phyloP scores from a whole-genome alignment of 2,329 filamentous ascomycete genomes.

The Allantophomopsis lycopodina region DNA sequence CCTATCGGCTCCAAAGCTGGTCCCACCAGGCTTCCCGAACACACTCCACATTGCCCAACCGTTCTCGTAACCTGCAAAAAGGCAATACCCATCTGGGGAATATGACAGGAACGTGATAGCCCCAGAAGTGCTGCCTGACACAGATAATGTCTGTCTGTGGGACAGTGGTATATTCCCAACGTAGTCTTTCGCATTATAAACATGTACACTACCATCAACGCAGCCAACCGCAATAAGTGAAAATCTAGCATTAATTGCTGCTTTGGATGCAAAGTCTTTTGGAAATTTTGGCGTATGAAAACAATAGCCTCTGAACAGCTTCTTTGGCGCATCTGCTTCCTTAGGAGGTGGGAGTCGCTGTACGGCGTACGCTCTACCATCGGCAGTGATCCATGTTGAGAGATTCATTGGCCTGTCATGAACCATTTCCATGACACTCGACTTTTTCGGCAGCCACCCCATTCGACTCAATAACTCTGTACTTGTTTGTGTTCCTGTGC shows the following conservation, averaged over 20 bases:
- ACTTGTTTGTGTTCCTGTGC: constrained; percentile 67
- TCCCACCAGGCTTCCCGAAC: constrained; percentile 80
- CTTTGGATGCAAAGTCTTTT: constrained; percentile 50
- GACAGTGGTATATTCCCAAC: constrained; percentile 83
- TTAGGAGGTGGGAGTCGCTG: constrained; percentile 46
- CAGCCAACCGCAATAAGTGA: constrained; percentile 85
- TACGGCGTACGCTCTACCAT: constrained; percentile 82
- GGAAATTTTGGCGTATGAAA: constrained; percentile 63
- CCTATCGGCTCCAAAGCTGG: constrained; percentile 64
- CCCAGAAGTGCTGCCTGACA: constrained; percentile 55
- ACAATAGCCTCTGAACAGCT: constrained; percentile 78
- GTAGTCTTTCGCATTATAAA: constrained; percentile 93
- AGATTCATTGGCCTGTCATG: constrained; percentile 95
- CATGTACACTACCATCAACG: constrained; percentile 61
- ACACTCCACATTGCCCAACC: constrained; percentile 98
- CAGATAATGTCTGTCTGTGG: constrained; percentile 59
- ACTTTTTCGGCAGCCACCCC: constrained; percentile 70
- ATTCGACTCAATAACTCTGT: constrained; percentile 85
- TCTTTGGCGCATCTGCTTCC: constrained; percentile 29
- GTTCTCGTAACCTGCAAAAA: constrained; percentile 84
- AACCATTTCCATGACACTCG: constrained; percentile 69
- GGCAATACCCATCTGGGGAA: constrained; percentile 89
- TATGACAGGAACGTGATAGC: constrained; percentile 63
- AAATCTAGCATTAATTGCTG: constrained; percentile 86
- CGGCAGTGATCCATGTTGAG: constrained; percentile 79